Percentiles rank a stretch among this genome's conserved stretches.
These are phyloP conservation scores for Brassica rapa DNA, from an alignment of 345 rosid species.

Conservation along the genomic window DNA sequence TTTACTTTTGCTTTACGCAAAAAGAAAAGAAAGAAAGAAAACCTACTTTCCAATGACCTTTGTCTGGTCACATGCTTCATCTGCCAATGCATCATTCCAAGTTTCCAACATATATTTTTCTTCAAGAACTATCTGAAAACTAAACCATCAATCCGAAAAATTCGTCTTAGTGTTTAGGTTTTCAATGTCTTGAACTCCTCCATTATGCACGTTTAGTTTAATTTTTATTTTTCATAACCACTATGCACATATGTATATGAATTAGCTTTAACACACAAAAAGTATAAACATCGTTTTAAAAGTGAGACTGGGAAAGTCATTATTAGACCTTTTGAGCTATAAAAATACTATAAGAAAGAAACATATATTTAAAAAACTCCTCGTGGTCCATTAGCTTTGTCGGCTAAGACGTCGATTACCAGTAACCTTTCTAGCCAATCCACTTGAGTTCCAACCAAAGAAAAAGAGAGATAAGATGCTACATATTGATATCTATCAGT, in stretches of 20 bases:
- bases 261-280: neutral
- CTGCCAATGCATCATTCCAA: constrained; percentile 22
- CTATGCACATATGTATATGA: neutral
- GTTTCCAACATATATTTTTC: neutral
- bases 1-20: constrained; percentile 33
- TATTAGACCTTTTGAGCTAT: constrained; percentile 6
- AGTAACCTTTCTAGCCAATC: neutral
- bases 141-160: neutral
- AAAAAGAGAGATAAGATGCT: neutral
- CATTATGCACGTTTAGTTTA: constrained; percentile 9
- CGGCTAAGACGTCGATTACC: neutral
- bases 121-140: neutral
- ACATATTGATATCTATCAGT: neutral
- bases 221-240: neutral
- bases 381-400: neutral
- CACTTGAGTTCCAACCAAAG: neutral
- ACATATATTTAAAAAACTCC: neutral
- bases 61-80: constrained; percentile 32
- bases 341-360: neutral
- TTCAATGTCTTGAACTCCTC: constrained; percentile 15
- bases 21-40: neutral
- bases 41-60: constrained; percentile 37
- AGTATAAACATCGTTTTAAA: neutral
- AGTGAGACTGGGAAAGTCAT: neutral
- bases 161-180: neutral